Conservation (phyloP, 768 basidiomycete species). For the Cyclocybe cylindracea region DNA sequence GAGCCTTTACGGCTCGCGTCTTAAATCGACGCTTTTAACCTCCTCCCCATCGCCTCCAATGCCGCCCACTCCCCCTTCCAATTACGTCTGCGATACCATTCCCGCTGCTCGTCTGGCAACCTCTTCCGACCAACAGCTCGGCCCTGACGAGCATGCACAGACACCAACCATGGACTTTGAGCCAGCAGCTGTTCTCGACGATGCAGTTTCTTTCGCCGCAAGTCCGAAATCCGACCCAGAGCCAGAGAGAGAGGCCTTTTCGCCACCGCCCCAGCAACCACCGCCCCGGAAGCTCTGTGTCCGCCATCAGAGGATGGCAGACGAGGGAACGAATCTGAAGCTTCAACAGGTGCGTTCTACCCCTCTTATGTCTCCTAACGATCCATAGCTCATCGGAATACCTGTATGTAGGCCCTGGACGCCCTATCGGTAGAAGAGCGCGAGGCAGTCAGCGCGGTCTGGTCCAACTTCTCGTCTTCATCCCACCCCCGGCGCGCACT, state of each 20-base stretch:
- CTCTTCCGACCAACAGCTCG: slow-evolving; percentile 15
- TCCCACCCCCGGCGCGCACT: slow-evolving; percentile 88
- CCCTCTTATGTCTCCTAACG: neutral
- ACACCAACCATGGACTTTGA: slow-evolving; percentile 10
- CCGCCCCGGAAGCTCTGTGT: slow-evolving; percentile 82
- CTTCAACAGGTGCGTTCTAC: slow-evolving; percentile 74
- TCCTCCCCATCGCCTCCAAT: slow-evolving; percentile 9
- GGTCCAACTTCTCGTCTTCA: slow-evolving; percentile 96
- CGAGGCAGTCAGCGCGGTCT: slow-evolving; percentile 86
- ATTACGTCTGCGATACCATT: slow-evolving; percentile 71
- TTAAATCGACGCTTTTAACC: slow-evolving; percentile 8
- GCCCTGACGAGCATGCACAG: slow-evolving; percentile 9
- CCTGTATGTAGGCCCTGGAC: slow-evolving; percentile 75
- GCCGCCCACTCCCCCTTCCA: slow-evolving; percentile 23
- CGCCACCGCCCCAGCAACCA: slow-evolving; percentile 25
- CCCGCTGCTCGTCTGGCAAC: slow-evolving; percentile 59
- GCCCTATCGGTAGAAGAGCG: slow-evolving; percentile 84
- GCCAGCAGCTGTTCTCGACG: slow-evolving; percentile 19
- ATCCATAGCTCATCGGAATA: slow-evolving; percentile 8
- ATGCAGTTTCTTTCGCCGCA: slow-evolving; percentile 18
- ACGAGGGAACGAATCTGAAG: slow-evolving; percentile 90
- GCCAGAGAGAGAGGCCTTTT: no score
- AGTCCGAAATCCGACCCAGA: neutral
- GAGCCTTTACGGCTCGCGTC: neutral
- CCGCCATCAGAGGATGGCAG: slow-evolving; percentile 94